Conservation (phyloP, 768 basidiomycete species). For the Pleurotus salmoneostramineus region DNA sequence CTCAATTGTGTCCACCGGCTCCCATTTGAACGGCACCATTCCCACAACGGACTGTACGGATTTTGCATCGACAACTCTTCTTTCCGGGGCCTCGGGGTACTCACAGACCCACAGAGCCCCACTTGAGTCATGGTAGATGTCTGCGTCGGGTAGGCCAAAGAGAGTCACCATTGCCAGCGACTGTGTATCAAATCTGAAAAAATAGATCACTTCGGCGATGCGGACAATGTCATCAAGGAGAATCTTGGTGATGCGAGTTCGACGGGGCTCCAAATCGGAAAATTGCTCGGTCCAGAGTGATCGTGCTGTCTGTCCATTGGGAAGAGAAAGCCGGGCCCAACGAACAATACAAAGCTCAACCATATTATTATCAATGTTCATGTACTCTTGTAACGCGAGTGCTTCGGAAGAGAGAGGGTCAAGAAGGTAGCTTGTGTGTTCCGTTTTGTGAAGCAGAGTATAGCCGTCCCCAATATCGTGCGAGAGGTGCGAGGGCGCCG, state of each 20-base stretch:
- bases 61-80: not conserved
- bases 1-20: not conserved
- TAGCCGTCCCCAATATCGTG: slow-evolving; percentile 4
- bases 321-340: slow-evolving; percentile 11
- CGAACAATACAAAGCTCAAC: not conserved
- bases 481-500: not conserved
- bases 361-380: not conserved
- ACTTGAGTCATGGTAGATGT: slow-evolving; percentile 13
- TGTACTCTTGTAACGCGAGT: not conserved
- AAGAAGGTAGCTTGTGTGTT: not conserved
- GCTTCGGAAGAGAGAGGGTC: not conserved
- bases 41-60: not conserved
- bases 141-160: slow-evolving; percentile 15
- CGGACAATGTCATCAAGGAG: not conserved
- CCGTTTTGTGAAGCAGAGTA: not conserved
- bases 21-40: not conserved
- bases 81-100: not conserved
- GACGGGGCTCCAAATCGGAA: not conserved
- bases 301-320: slow-evolving; percentile 11
- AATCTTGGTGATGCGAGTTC: not conserved
- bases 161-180: slow-evolving; percentile 17
- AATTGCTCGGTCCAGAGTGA: slow-evolving; percentile 8
- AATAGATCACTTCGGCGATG: slow-evolving; percentile 20
- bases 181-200: slow-evolving; percentile 8
- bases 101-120: slow-evolving; percentile 15